A percentile compares a stretch with the other conserved stretches of the same genome.
Evolutionary conservation across 768 basidiomycete species (phyloP).

Genomic region (Pleurotus platypus): DNA sequence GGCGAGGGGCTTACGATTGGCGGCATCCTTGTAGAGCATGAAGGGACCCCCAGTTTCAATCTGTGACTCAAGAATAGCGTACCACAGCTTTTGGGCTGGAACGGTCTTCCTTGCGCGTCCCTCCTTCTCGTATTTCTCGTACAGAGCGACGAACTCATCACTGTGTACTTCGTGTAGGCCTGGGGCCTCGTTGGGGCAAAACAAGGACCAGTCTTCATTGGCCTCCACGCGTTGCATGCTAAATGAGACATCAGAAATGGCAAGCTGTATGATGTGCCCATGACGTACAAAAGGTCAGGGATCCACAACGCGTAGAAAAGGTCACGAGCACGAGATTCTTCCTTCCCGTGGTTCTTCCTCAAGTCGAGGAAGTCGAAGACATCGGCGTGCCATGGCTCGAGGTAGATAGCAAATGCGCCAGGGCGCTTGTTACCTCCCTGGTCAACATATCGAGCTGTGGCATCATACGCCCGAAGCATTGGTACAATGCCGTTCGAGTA

Average conservation of each 20-base stretch:
- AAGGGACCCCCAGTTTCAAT: constrained; percentile 99
- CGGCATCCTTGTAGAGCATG: constrained; percentile 98
- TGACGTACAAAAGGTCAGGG: constrained; percentile 85
- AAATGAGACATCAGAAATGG: not conserved
- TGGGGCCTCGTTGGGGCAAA: constrained; percentile 97
- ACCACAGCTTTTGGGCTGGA: constrained; percentile 98
- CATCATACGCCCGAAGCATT: constrained; percentile 97
- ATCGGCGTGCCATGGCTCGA: constrained; percentile 99
- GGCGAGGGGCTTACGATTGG: constrained; percentile 62
- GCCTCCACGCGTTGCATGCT: constrained; percentile 97
- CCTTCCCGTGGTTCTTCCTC: constrained; percentile 98
- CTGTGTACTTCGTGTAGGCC: constrained; percentile 85
- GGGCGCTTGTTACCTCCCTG: constrained; percentile 99
- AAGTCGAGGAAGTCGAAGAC: constrained; percentile 97
- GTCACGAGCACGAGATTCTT: constrained; percentile 94
- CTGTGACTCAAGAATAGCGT: constrained; percentile 93
- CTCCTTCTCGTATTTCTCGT: constrained; percentile 85
- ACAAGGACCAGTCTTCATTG: constrained; percentile 89
- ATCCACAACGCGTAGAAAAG: constrained; percentile 99
- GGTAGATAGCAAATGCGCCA: constrained; percentile 96
- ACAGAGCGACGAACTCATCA: constrained; percentile 84
- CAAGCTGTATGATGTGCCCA: not conserved
- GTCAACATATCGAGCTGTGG: constrained; percentile 97
- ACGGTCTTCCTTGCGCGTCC: constrained; percentile 82
- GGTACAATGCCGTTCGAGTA: constrained; percentile 99